Percentiles rank a stretch among this genome's conserved stretches.
These are phyloP conservation scores for Ilyonectria robusta DNA, from an alignment of 2,329 filamentous ascomycete species.

Conservation along the genomic window DNA sequence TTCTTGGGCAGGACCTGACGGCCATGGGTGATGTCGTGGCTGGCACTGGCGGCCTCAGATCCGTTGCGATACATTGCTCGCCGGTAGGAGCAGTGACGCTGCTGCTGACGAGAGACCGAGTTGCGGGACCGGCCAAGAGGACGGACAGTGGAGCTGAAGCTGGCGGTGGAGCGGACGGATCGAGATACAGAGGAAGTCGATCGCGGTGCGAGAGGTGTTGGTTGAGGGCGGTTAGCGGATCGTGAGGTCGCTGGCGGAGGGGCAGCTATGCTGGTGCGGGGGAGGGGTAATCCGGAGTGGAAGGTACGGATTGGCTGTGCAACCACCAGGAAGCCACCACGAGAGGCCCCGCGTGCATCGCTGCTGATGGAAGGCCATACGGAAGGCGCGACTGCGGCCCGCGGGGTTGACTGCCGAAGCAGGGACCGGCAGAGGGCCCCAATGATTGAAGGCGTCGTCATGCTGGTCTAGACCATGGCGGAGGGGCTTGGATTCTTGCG, in stretches of 20 bases:
- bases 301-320: conserved; percentile 41
- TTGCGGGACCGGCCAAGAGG: conserved; percentile 17
- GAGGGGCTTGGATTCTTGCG: not conserved
- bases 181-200: not conserved
- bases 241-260: conserved; percentile 22
- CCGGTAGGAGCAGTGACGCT: conserved; percentile 48
- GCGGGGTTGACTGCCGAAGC: conserved; percentile 11
- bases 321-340: conserved; percentile 2
- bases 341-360: not conserved
- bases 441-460: conserved; percentile 1
- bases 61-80: conserved; percentile 50
- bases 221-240: not conserved
- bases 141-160: not conserved
- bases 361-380: conserved; percentile 1
- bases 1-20: conserved; percentile 93
- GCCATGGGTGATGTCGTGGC: conserved; percentile 47
- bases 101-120: conserved; percentile 35
- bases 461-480: not conserved
- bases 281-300: conserved; percentile 44
- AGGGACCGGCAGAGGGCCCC: conserved; percentile 18
- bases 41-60: conserved; percentile 41
- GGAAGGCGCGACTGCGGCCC: conserved; percentile 7
- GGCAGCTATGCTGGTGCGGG: conserved; percentile 44
- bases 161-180: conserved; percentile 2
- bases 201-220: not conserved